Percentiles rank a stretch among this genome's conserved stretches.
These are phyloP conservation scores for Alternaria consortialis DNA, from an alignment of 2,329 filamentous ascomycete species.

Conservation along the genomic window DNA sequence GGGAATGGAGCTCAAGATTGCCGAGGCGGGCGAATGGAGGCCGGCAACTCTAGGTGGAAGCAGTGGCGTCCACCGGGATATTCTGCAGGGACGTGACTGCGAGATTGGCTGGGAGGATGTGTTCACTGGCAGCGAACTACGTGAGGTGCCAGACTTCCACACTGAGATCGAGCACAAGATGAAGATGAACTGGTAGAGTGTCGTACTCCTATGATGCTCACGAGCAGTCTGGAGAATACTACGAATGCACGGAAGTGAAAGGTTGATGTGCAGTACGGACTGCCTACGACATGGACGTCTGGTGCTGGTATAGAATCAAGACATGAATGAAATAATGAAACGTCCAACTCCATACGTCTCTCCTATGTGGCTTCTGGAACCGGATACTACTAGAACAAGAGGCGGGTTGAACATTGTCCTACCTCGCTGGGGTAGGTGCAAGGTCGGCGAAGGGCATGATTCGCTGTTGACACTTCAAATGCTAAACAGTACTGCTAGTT, in stretches of 20 bases:
- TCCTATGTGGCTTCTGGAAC: background rate
- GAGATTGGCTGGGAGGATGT: conserved; percentile 94
- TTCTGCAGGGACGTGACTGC: conserved; percentile 80
- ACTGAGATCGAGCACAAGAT: conserved; percentile 94
- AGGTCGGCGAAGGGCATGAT: background rate
- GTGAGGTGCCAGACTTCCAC: conserved; percentile 77
- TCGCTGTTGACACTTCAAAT: background rate
- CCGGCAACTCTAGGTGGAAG: conserved; percentile 73
- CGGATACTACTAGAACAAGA: background rate
- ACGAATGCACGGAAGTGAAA: background rate
- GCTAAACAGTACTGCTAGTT: background rate
- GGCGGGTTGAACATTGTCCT: background rate
- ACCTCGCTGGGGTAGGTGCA: background rate
- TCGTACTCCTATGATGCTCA: background rate
- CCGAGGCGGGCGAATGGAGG: conserved; percentile 79
- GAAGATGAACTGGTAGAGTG: conserved; percentile 71
- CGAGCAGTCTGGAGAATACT: background rate
- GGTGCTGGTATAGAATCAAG: background rate
- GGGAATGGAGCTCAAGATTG: conserved; percentile 94
- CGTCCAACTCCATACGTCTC: background rate
- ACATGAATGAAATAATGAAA: background rate
- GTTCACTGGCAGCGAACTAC: conserved; percentile 78
- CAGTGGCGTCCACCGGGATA: conserved; percentile 84
- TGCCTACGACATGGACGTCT: background rate
- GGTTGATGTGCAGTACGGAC: background rate